Conservation (phyloP, 2,329 filamentous ascomycete genomes). For the Dactylonectria macrodidyma region DNA sequence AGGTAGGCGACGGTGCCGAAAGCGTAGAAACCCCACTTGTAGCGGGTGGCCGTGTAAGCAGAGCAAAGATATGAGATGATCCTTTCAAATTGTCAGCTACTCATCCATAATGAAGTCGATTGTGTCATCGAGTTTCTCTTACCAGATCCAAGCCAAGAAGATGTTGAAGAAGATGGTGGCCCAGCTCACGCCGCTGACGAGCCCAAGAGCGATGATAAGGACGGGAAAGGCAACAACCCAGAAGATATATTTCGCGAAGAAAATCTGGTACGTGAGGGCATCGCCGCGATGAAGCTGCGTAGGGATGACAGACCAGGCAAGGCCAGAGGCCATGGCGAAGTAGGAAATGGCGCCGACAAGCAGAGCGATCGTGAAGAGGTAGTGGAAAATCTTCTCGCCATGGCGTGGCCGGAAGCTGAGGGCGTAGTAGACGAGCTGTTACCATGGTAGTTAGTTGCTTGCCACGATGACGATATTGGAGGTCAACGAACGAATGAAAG, state of each 20-base stretch:
- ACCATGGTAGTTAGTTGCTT: constrained; percentile 28
- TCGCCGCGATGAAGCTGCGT: constrained; percentile 46
- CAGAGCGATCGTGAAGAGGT: constrained; percentile 65
- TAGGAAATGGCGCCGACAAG: constrained; percentile 66
- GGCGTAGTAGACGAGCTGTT: constrained; percentile 57
- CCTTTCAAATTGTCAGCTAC: constrained; percentile 34
- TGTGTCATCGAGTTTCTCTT: constrained; percentile 8
- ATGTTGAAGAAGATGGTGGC: constrained; percentile 68
- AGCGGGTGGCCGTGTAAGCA: constrained; percentile 63
- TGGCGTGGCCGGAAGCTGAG: constrained; percentile 59
- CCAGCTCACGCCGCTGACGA: constrained; percentile 69
- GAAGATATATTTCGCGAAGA: constrained; percentile 70
- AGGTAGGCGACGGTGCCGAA: constrained; percentile 66
- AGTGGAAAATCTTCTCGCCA: constrained; percentile 70
- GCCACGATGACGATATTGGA: background rate
- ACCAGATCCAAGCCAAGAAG: constrained; percentile 65
- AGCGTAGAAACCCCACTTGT: constrained; percentile 72
- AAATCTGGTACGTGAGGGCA: constrained; percentile 63
- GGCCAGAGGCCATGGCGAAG: constrained; percentile 67
- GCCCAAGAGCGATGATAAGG: constrained; percentile 61
- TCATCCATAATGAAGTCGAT: background rate
- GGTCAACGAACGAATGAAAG: constrained; percentile 59
- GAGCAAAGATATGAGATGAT: constrained; percentile 64
- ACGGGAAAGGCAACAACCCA: constrained; percentile 67
- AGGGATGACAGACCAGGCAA: constrained; percentile 60